A percentile compares a stretch with the other conserved stretches of the same genome.
Conservation (phyloP, 805 yeast genomes). For the Lachancea sp. region DNA sequence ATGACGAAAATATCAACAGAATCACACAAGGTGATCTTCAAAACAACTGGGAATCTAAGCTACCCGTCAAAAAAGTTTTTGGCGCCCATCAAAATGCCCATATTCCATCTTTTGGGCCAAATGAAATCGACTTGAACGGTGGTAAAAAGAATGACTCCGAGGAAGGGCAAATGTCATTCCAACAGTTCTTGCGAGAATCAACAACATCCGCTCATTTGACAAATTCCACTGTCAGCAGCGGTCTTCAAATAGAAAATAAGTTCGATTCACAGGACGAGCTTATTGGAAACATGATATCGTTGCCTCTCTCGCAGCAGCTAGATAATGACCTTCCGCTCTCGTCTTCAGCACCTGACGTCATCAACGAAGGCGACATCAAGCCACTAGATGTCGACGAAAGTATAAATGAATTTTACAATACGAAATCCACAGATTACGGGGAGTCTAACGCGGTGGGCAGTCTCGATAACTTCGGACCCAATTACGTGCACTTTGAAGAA, state of each 20-base stretch:
- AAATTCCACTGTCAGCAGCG: conserved; percentile 2
- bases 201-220: not conserved
- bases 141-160: not conserved
- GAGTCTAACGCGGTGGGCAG: not conserved
- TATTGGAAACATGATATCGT: not conserved
- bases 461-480: not conserved
- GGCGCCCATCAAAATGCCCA: not conserved
- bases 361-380: not conserved
- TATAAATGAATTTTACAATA: conserved; percentile 3
- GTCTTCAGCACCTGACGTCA: not conserved
- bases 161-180: conserved; percentile 6
- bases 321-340: not conserved
- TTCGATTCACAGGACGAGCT: not conserved
- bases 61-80: not conserved
- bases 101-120: conserved; percentile 1
- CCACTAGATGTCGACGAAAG: conserved; percentile 5
- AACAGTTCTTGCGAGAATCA: conserved; percentile 8
- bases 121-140: conserved; percentile 1
- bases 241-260: not conserved
- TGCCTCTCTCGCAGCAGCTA: conserved; percentile 1
- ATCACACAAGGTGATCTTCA: not conserved
- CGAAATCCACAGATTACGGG: conserved; percentile 1
- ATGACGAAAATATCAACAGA: conserved; percentile 5
- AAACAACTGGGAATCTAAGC: not conserved
- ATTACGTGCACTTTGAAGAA: conserved; percentile 2